These are phyloP conservation scores for Acacia pycnantha DNA, from an alignment of 331 rosid species.

Conservation along the genomic window DNA sequence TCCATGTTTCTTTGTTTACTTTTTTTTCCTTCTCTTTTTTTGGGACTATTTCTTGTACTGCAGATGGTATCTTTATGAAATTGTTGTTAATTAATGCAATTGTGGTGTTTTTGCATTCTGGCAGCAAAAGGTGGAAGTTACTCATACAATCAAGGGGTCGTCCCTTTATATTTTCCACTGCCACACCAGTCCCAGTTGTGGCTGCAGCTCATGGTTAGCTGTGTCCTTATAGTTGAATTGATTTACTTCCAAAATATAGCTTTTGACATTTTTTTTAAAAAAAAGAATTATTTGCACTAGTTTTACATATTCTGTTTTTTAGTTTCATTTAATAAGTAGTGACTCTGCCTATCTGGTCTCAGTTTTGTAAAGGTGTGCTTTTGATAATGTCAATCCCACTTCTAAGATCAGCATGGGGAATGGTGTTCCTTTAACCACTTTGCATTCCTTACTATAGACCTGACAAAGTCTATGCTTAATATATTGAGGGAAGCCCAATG, in stretches of 20 bases:
- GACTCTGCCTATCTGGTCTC: background rate
- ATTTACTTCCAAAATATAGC: slow-evolving; percentile 19
- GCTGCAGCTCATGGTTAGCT: slow-evolving; percentile 88
- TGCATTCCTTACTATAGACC: background rate
- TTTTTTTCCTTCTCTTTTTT: background rate
- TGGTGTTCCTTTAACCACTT: background rate
- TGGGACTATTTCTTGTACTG: background rate
- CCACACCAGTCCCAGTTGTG: slow-evolving; percentile 77
- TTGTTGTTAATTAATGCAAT: slow-evolving; percentile 17
- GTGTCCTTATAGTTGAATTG: slow-evolving; percentile 6
- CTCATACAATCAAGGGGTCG: slow-evolving; percentile 95
- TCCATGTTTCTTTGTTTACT: background rate
- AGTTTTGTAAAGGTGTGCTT: background rate
- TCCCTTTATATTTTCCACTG: slow-evolving; percentile 84
- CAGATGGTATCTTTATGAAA: background rate
- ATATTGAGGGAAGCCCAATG: slow-evolving; percentile 13
- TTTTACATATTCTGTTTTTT: slow-evolving; percentile 10
- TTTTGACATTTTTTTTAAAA: background rate
- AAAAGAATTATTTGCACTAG: background rate
- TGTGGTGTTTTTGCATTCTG: slow-evolving; percentile 31
- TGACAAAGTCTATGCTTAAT: background rate
- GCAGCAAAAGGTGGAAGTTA: slow-evolving; percentile 87
- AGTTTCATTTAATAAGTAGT: background rate
- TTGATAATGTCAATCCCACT: slow-evolving; percentile 15
- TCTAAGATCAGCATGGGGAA: background rate